These are phyloP conservation scores for Aspergillus nanangensis DNA, from an alignment of 495 filamentous ascomycete species.

Conservation along the genomic window DNA sequence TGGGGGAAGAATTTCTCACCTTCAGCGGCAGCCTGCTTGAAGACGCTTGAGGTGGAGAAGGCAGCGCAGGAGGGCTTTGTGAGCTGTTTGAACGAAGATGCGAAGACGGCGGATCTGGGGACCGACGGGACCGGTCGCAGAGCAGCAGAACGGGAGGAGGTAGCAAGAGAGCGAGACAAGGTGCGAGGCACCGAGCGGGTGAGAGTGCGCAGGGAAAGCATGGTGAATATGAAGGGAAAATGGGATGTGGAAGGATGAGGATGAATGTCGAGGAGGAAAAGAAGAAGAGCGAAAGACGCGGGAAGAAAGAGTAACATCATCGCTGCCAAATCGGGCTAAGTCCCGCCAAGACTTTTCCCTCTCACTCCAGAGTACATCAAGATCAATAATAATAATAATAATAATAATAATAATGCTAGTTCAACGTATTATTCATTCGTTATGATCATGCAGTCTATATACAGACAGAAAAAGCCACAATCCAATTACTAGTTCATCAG, in stretches of 20 bases:
- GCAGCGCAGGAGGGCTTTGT: constrained; percentile 56
- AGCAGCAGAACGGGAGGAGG: constrained; percentile 39
- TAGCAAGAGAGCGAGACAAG: constrained; percentile 54
- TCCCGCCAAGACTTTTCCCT: constrained; percentile 38
- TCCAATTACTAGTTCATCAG: no score
- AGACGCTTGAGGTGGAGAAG: constrained; percentile 66
- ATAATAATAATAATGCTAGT: no score
- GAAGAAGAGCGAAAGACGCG: constrained; percentile 31
- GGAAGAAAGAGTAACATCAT: no score
- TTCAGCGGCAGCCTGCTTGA: constrained; percentile 55
- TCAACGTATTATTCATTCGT: no score
- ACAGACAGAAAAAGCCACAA: background rate
- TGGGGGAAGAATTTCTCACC: no score
- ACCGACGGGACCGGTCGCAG: constrained; percentile 45
- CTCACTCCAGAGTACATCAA: no score
- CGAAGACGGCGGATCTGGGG: constrained; percentile 39
- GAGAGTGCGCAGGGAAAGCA: constrained; percentile 72
- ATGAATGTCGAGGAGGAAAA: constrained; percentile 17
- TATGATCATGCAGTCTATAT: background rate
- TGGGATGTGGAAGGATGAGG: constrained; percentile 14
- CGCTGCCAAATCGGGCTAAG: no score
- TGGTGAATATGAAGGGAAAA: constrained; percentile 38
- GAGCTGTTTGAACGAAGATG: constrained; percentile 47
- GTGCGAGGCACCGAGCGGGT: constrained; percentile 69
- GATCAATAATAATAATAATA: no score